Evolutionary conservation across 768 basidiomycete genomes (phyloP), one percentile per base, ranked within the genome.

Genomic region (Solioccasus polychromus): DNA sequence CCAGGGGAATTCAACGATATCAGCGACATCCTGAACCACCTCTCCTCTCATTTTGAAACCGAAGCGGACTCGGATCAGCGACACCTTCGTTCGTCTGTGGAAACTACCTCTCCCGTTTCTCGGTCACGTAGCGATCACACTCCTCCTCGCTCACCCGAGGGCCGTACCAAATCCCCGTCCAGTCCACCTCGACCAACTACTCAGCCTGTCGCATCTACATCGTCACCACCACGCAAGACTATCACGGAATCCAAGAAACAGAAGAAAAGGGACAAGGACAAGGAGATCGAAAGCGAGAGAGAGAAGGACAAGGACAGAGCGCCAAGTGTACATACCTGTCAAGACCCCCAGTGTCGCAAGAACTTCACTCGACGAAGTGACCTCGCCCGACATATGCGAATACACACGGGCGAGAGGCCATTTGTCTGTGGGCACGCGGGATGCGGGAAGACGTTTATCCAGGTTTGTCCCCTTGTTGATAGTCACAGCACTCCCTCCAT

Each of bases 371-470:
- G 91, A 19, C 78, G 83, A 47, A 92, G 90, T 59, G 91, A 93
- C 61, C 75, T 93, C 35, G 77, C 81, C 32, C 80, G 91, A 22
- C 91, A 94, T 61, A 87, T 82, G 74, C 80, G 89, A 35, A 92
- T 92, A 71, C 91, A 94, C 57, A 92, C 91, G 0, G 91, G 91
- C 15, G 91, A 93, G 64, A 76, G 91, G 41, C 91, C 91, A 3
- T 92, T 88, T 63, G 71, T 82, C 11, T 93, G 90, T 54, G 71
- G 73, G 26, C 75, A 88, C 54, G 58, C 67, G 23, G 83, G 82
- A 23, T 93, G 91, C 47, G 88, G 88, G 41, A 94, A 93, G 72
- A 87, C 87, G 3, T 94, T 94, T 57, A 92, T 94, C 57, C 91
- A 94, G 79, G 91, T 90, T 64, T 44, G 65, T 58, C 25, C 38